Conservation (phyloP, 371 early-diverging fungal genomes). For the Coemansia sp. region DNA sequence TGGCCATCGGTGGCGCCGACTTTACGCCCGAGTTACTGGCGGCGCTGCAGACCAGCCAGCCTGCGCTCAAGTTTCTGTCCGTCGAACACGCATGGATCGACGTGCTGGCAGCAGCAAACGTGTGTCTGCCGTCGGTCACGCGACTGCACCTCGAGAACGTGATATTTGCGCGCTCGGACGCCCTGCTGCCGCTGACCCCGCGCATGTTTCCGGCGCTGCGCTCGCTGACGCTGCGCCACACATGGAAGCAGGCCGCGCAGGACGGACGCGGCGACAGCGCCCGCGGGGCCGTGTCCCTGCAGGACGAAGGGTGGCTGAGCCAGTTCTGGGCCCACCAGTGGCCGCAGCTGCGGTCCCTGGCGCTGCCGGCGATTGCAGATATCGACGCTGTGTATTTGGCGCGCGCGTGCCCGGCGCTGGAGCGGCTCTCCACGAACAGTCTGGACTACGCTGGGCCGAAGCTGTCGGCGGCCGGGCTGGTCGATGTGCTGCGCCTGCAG, state of each 20-base stretch:
- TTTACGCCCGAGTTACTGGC: constrained; percentile 28
- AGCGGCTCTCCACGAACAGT: constrained; percentile 36
- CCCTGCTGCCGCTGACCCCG: constrained; percentile 23
- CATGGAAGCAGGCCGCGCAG: constrained; percentile 22
- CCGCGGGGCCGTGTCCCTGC: constrained; percentile 41
- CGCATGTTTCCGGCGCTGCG: constrained; percentile 29
- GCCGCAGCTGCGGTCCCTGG: constrained; percentile 25
- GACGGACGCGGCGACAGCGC: constrained; percentile 12
- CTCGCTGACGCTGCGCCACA: constrained; percentile 35
- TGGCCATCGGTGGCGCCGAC: constrained; percentile 38
- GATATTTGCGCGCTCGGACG: constrained; percentile 9
- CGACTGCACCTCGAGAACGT: constrained; percentile 39
- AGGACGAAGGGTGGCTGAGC: constrained; percentile 31
- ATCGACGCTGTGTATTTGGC: constrained; percentile 18
- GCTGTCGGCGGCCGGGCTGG: constrained; percentile 37
- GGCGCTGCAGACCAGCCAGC: constrained; percentile 27
- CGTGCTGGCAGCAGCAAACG: constrained; percentile 9
- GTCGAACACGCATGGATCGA: constrained; percentile 38
- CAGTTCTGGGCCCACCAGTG: constrained; percentile 20
- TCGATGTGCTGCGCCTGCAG: constrained; percentile 22
- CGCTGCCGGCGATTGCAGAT: constrained; percentile 40
- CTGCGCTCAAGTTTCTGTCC: constrained; percentile 12
- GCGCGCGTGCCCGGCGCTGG: constrained; percentile 31
- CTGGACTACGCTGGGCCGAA: constrained; percentile 46
- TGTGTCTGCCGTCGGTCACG: constrained; percentile 16